A percentile compares a stretch with the other conserved stretches of the same genome.
These are phyloP conservation scores for Pseudogymnoascus sp. DNA, from an alignment of 2,329 filamentous ascomycete species.

Conservation along the genomic window DNA sequence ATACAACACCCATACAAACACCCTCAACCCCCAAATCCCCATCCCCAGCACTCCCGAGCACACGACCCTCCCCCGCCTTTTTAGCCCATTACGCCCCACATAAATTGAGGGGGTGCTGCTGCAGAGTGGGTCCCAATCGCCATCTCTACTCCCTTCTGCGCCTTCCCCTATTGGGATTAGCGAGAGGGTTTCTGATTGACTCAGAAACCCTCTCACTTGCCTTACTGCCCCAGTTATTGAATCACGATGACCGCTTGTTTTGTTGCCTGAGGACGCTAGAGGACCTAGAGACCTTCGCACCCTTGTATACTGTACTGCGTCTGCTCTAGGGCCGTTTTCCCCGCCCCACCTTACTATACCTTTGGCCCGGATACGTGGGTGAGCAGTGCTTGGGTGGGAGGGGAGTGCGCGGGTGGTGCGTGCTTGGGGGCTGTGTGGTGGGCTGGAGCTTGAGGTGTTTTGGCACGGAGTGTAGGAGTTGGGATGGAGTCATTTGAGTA, in stretches of 20 bases:
- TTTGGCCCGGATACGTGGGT: conserved; percentile 3
- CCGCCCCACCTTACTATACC: not conserved
- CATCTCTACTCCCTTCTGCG: not conserved
- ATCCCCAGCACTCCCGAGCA: not conserved
- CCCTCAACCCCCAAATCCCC: not conserved
- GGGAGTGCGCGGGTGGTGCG: too few species aligned
- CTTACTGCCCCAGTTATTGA: not conserved
- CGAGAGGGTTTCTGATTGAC: not conserved
- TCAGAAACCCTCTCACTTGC: not conserved
- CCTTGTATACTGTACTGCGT: not conserved
- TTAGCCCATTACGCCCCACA: not conserved
- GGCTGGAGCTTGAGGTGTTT: not conserved
- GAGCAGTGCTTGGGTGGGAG: not conserved
- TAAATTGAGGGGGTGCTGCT: not conserved
- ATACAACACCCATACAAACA: not conserved
- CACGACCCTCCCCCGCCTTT: conserved; percentile 8
- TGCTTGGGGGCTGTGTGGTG: not conserved
- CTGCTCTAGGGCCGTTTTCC: not conserved
- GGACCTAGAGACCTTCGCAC: too few species aligned
- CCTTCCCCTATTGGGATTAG: not conserved
- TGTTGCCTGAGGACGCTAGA: not conserved
- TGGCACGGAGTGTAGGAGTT: too few species aligned
- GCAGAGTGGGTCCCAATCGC: conserved; percentile 1
- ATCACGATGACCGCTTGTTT: conserved; percentile 4
- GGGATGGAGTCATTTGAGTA: too few species aligned